These are phyloP conservation scores for Clavispora carvajalis DNA, from an alignment of 805 yeast species.

Conservation along the genomic window DNA sequence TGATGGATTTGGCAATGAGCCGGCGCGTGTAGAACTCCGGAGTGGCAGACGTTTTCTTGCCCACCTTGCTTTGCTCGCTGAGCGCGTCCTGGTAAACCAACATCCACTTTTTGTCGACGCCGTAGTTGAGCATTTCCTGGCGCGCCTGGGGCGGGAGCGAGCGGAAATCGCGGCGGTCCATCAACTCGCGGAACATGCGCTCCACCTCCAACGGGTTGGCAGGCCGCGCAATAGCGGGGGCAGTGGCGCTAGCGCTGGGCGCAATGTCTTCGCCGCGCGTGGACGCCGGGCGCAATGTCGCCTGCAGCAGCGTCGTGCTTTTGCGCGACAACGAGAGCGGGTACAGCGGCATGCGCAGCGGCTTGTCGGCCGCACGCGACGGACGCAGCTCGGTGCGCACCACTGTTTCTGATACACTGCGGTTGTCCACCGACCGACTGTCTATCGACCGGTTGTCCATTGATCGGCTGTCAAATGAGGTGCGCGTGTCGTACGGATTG, in stretches of 20 bases:
- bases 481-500: conserved; percentile 28
- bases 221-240: conserved; percentile 33
- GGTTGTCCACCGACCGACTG: background rate
- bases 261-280: conserved; percentile 5
- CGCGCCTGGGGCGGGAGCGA: conserved; percentile 67
- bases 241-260: background rate
- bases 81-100: conserved; percentile 80
- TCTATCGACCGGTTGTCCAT: background rate
- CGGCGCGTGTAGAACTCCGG: conserved; percentile 76
- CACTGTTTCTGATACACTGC: conserved; percentile 1
- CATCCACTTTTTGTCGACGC: conserved; percentile 84
- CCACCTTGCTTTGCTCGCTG: conserved; percentile 60
- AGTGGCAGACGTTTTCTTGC: conserved; percentile 32
- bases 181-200: conserved; percentile 67
- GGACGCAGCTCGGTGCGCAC: background rate
- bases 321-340: conserved; percentile 6
- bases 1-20: conserved; percentile 64
- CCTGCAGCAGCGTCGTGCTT: conserved; percentile 2
- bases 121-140: conserved; percentile 68
- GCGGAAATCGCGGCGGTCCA: conserved; percentile 77
- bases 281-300: background rate
- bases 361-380: conserved; percentile 4
- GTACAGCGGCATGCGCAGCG: conserved; percentile 3
- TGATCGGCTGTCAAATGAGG: conserved; percentile 7
- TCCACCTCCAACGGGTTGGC: conserved; percentile 61